phyloP scores from a whole-genome alignment of 768 basidiomycete genomes.

The Psilocybe sp. region DNA sequence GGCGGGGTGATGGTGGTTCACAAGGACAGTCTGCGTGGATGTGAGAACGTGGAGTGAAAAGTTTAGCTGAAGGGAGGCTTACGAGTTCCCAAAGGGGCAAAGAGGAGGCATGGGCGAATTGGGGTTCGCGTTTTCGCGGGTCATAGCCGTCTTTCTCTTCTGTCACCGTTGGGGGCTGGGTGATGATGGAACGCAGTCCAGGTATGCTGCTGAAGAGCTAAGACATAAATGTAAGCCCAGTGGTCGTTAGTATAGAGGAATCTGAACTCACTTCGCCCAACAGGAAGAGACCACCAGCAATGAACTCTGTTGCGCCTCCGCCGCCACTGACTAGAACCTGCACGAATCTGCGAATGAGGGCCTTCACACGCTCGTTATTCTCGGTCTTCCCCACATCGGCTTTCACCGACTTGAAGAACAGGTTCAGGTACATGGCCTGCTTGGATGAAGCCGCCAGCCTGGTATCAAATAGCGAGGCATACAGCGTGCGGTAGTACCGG shows the following conservation, averaged over 20 bases:
- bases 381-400: conserved; percentile 38
- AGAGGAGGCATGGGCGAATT: conserved; percentile 75
- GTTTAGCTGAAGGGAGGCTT: conserved; percentile 22
- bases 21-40: conserved; percentile 62
- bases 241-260: neutral
- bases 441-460: conserved; percentile 83
- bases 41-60: neutral
- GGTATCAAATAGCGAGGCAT: conserved; percentile 82
- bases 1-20: conserved; percentile 88
- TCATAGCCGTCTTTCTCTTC: conserved; percentile 56
- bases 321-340: conserved; percentile 74
- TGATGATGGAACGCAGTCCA: conserved; percentile 40
- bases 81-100: conserved; percentile 92
- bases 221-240: neutral
- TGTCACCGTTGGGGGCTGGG: conserved; percentile 19
- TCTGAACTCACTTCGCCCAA: conserved; percentile 72
- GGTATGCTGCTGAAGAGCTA: conserved; percentile 42
- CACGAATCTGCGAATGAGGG: conserved; percentile 79
- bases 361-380: conserved; percentile 60
- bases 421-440: conserved; percentile 95
- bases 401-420: conserved; percentile 89
- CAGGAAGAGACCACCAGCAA: conserved; percentile 84
- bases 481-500: conserved; percentile 80
- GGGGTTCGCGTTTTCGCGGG: conserved; percentile 85
- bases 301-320: conserved; percentile 78